Conservation (phyloP, 345 rosid species). For the Nephelium lappaceum region DNA sequence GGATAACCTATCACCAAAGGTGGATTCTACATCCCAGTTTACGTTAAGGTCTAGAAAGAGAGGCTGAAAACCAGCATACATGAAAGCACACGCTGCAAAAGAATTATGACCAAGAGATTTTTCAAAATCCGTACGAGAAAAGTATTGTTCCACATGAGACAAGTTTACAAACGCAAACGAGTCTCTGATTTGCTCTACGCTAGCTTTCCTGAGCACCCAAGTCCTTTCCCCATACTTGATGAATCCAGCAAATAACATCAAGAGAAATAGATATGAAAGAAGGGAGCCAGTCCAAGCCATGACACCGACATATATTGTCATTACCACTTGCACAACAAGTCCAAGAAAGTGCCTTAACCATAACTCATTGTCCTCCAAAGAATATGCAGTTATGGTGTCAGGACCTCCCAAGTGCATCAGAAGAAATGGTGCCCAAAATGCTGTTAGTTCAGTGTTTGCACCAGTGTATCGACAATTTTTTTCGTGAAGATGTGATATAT, state of each 20-base stretch:
- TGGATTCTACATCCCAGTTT: too few species aligned
- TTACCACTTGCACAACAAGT: background rate
- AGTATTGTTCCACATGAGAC: too few species aligned
- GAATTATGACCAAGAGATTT: too few species aligned
- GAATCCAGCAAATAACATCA: background rate
- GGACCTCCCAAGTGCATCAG: too few species aligned
- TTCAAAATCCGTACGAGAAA: too few species aligned
- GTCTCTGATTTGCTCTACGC: background rate
- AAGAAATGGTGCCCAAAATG: too few species aligned
- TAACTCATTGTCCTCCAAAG: background rate
- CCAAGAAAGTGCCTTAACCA: slow-evolving; percentile 4
- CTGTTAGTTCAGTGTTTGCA: background rate
- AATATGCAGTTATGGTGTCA: too few species aligned
- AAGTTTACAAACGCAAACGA: too few species aligned
- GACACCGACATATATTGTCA: background rate
- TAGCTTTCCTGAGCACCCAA: background rate
- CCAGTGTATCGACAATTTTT: background rate
- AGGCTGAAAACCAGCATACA: too few species aligned
- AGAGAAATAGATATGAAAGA: background rate
- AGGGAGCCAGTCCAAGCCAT: background rate
- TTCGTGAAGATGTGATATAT: background rate
- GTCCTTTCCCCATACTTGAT: background rate
- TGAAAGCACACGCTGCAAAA: too few species aligned
- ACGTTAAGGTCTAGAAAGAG: too few species aligned
- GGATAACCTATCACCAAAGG: too few species aligned